Evolutionary conservation across 176 grass and related monocot species (phyloP), one percentile per base, ranked within the genome.

Genomic region (Microstegium vimineum): DNA sequence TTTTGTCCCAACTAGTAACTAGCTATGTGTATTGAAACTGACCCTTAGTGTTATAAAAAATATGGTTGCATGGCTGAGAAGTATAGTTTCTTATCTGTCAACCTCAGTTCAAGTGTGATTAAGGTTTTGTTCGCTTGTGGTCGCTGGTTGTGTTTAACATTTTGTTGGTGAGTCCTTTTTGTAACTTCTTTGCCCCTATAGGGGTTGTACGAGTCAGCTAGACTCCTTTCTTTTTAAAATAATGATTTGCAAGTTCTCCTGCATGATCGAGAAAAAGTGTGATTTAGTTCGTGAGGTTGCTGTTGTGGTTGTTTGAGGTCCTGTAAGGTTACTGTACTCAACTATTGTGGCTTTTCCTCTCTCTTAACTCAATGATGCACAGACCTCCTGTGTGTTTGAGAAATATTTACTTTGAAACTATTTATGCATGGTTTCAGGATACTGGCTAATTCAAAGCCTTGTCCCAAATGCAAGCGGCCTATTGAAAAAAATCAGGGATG

Each of bases 401-500:
- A 12, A 59, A n/a, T 66, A 30, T 62, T 78, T 13, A 67, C 82
- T 78, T 81, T 1, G 28, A 8, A 68, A 74, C 57, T 85, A 14
- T 66, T 81, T 81, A 18, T 38, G 72, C 46, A 42, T 86, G 67
- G 13, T 95, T 88, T 82, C 70, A 95, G 92, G 96, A 98, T 98
- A 88, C 68, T 98, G 80, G 96, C 96, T 73, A 98, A 98, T 82
- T 98, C 96, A 18, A 98, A 98, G 78, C 96, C 96, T 73, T 98
- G 96, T 76, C 96, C 96, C 18, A 98, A 95, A 85, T 98, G 96
- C 81, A 98, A 98, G 85, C 93, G 92, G 2, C 96, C 96, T 75
- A 98, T 98, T 87, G 96, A 98, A 69, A 98, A 98, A 89, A 98
- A 98, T 35, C 96, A 98, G 77, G 96, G 96, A 76, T 98, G 96